phyloP scores from a whole-genome alignment of 805 yeast genomes.

The Zygoascus biomembranicola region DNA sequence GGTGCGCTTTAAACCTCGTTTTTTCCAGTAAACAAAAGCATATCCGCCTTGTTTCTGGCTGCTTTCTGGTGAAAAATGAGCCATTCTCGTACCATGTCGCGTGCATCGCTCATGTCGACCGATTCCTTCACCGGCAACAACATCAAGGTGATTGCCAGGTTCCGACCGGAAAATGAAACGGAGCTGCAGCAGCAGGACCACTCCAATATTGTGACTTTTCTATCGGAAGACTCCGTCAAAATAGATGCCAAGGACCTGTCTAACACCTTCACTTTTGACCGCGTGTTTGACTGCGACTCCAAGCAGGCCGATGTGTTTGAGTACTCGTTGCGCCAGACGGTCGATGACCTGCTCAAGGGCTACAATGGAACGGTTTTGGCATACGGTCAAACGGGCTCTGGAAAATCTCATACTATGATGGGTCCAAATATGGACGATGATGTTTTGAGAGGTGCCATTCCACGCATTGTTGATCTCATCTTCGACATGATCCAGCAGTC shows the following conservation, averaged over 20 bases:
- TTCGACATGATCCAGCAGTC: constrained; percentile 46
- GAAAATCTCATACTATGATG: constrained; percentile 72
- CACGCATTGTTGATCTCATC: constrained; percentile 59
- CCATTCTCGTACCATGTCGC: not conserved
- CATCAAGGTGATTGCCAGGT: constrained; percentile 64
- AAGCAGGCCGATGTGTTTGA: constrained; percentile 53
- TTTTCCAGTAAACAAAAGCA: no score
- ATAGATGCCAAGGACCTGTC: constrained; percentile 21
- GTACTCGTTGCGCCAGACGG: constrained; percentile 50
- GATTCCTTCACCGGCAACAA: constrained; percentile 18
- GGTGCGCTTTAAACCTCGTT: no score
- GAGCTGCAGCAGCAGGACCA: constrained; percentile 24
- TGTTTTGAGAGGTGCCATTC: constrained; percentile 56
- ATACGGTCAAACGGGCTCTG: constrained; percentile 75
- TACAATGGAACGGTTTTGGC: constrained; percentile 71
- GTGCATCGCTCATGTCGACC: not conserved
- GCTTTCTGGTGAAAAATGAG: constrained; percentile 17
- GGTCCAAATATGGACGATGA: constrained; percentile 39
- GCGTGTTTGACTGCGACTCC: constrained; percentile 45
- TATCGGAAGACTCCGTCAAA: constrained; percentile 20
- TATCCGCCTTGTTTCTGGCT: no score
- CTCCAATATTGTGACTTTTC: constrained; percentile 20
- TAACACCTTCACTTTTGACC: constrained; percentile 49
- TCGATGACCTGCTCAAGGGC: constrained; percentile 65
- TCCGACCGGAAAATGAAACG: constrained; percentile 46